Evolutionary conservation across 345 rosid species (phyloP), one percentile per base, ranked within the genome.

Genomic region (Eutrema yunnanense): DNA sequence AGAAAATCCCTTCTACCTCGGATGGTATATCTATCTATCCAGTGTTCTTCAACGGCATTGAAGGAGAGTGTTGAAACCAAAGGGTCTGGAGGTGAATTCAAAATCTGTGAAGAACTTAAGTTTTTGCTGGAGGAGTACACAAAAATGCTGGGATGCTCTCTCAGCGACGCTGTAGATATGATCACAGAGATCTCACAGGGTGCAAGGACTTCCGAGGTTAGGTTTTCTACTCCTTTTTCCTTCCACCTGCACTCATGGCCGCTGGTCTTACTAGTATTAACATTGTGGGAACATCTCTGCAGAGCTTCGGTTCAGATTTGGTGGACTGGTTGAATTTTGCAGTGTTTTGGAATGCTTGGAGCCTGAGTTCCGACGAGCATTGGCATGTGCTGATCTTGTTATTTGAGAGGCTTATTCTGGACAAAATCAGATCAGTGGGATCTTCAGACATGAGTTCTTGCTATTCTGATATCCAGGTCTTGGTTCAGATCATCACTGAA

Each of bases 1-100:
- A 85, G 83, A 83, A 90, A 76, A 77, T 86, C 92, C 72, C 90
- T 95, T 73, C 81, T 95, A 56, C 98, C 99, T 40, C 92, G 98
- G 51, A 62, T 95, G 88, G 74, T 95, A 71, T 90, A 82, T 72
- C 80, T 90, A 62, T 92, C 99, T n/a, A 80, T 90, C 80, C 96
- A 85, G 73, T 84, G 86, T 79, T 81, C 92, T 12, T 76, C 90
- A 58, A 72, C 77, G 30, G 79, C 89, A 4, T 49, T 80, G 6
- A 95, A 85, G 83, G 92, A 82, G 54, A 81, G 73, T 76, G 46
- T 78, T 76, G 90, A 81, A 78, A 65, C 52, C 67, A 88, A 92
- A 69, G 96, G 92, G 34, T 79, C 92, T 71, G 52, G 71, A 42
- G 72, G 85, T 75, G 89, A 80, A 69, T 59, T 82, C 60, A 84